phyloP scores from a whole-genome alignment of 1,284 basidiomycete species.

The Melampsora larici-populina region DNA sequence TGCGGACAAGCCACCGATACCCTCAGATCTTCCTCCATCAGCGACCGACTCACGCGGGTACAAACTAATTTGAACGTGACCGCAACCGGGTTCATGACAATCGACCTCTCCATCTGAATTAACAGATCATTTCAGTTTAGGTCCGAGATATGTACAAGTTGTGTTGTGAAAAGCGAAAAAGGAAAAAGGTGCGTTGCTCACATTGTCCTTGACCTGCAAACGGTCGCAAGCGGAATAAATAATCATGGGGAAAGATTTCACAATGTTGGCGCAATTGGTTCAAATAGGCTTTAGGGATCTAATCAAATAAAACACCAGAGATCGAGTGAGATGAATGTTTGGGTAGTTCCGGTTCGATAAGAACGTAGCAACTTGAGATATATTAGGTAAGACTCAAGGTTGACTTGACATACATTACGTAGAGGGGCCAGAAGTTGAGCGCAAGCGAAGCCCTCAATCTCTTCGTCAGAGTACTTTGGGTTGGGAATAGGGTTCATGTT shows the following conservation, averaged over 20 bases:
- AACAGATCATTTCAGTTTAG: too few species aligned
- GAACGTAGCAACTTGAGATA: too few species aligned
- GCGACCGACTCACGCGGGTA: not conserved
- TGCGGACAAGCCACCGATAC: not conserved
- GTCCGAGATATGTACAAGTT: not conserved
- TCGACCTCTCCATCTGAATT: not conserved
- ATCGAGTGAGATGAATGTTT: too few species aligned
- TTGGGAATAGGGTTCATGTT: too few species aligned
- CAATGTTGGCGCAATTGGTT: not conserved
- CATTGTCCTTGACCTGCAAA: not conserved
- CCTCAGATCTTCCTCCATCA: slow-evolving; percentile 7
- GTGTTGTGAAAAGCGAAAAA: not conserved
- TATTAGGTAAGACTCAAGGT: too few species aligned
- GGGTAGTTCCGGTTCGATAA: too few species aligned
- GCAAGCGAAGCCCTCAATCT: too few species aligned
- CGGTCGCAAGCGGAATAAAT: not conserved
- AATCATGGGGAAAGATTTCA: slow-evolving; percentile 6
- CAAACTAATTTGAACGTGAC: not conserved
- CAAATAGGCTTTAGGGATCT: slow-evolving; percentile 11
- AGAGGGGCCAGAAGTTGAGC: too few species aligned
- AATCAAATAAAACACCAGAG: too few species aligned
- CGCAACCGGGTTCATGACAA: slow-evolving; percentile 20
- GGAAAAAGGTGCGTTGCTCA: not conserved
- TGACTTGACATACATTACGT: too few species aligned
- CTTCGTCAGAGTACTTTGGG: too few species aligned